Conservation (phyloP, 1,139 yeast species). For the Meyerozyma smithsonii region DNA sequence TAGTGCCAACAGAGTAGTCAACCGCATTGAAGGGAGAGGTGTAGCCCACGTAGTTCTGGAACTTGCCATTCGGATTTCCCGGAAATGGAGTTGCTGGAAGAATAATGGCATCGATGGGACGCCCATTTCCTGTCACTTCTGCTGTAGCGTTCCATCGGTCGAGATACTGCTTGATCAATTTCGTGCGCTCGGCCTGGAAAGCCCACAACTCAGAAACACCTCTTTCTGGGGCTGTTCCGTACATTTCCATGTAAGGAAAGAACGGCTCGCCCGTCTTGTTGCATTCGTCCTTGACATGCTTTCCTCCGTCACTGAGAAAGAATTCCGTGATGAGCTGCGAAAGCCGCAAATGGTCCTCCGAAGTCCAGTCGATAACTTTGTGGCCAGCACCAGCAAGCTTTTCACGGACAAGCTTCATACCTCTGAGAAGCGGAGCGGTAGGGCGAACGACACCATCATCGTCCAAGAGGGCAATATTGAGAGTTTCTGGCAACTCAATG, state of each 20-base stretch:
- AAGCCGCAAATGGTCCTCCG: slow-evolving; percentile 33
- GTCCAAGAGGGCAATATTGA: slow-evolving; percentile 27
- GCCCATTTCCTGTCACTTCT: slow-evolving; percentile 27
- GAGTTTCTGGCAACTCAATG: slow-evolving; percentile 18
- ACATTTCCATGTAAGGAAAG: slow-evolving; percentile 30
- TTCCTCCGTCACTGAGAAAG: slow-evolving; percentile 45
- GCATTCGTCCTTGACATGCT: slow-evolving; percentile 24
- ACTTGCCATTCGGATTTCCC: slow-evolving; percentile 38
- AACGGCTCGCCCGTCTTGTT: slow-evolving; percentile 45
- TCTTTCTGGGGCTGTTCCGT: slow-evolving; percentile 25
- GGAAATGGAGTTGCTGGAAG: slow-evolving; percentile 45
- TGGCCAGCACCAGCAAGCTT: slow-evolving; percentile 45
- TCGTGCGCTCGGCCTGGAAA: slow-evolving; percentile 30
- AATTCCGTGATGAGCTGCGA: slow-evolving; percentile 34
- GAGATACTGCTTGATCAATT: slow-evolving; percentile 27
- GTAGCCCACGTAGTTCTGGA: slow-evolving; percentile 38
- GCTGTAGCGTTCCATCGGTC: slow-evolving; percentile 35
- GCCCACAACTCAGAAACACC: slow-evolving; percentile 41
- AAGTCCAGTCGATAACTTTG: slow-evolving; percentile 54
- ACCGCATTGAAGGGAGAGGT: slow-evolving; percentile 56
- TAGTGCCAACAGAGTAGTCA: slow-evolving; percentile 54
- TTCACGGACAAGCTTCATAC: slow-evolving; percentile 18
- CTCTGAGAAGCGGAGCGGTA: slow-evolving; percentile 34
- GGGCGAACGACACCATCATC: slow-evolving; percentile 33
- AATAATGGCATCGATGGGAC: slow-evolving; percentile 46